Percentiles rank a stretch among this genome's conserved stretches.
These are phyloP conservation scores for Fagopyrum homotropicum DNA, from an alignment of 148 eudicot genomes.

Conservation along the genomic window DNA sequence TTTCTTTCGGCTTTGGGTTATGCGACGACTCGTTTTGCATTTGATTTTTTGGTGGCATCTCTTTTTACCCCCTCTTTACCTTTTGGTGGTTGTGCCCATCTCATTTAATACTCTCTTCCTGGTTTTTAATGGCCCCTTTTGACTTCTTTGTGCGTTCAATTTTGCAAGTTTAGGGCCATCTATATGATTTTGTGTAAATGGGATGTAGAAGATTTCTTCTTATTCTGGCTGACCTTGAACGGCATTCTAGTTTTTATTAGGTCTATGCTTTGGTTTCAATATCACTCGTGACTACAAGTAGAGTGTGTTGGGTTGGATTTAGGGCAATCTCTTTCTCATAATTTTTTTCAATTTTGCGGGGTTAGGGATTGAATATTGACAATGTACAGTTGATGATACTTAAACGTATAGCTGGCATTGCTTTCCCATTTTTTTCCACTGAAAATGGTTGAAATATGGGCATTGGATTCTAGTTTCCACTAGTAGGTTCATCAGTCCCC, in stretches of 20 bases:
- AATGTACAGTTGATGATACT: background rate
- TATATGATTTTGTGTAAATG: background rate
- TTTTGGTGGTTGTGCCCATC: conserved; percentile 2
- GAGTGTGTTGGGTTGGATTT: background rate
- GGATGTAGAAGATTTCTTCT: background rate
- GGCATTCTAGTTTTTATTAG: background rate
- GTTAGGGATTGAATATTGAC: background rate
- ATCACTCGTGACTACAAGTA: background rate
- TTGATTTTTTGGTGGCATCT: conserved; percentile 8
- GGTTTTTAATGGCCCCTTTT: background rate
- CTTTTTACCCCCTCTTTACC: background rate
- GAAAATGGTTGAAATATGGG: background rate
- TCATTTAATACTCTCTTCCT: conserved; percentile 2
- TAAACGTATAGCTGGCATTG: background rate
- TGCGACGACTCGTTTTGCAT: conserved; percentile 10
- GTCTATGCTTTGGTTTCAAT: background rate
- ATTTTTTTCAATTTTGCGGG: background rate
- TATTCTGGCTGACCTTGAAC: background rate
- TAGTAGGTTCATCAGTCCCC: no score
- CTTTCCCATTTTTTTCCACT: background rate
- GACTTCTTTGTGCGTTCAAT: background rate
- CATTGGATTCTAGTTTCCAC: background rate
- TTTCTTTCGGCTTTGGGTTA: background rate
- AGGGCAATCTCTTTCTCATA: background rate
- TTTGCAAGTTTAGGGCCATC: background rate